Percentiles rank a stretch among this genome's conserved stretches.
Conservation (phyloP, 2,329 filamentous ascomycete species). For the Colletotrichum tamarilloi region DNA sequence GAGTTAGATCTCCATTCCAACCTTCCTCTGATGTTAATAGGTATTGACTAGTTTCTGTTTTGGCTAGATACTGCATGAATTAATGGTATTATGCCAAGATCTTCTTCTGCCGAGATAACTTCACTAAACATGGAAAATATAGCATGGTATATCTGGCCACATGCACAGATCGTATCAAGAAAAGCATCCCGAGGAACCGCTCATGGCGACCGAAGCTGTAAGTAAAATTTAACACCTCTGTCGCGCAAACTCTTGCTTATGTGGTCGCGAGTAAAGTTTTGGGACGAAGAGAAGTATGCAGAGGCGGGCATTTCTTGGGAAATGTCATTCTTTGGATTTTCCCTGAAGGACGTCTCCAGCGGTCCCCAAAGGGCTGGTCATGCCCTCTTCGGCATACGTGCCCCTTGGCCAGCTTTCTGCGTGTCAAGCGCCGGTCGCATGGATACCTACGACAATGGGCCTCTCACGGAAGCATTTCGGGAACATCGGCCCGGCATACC, state of each 20-base stretch:
- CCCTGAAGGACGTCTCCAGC: neutral
- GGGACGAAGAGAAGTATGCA: slow-evolving; percentile 13
- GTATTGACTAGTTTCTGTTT: neutral
- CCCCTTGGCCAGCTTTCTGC: neutral
- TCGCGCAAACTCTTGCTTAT: neutral
- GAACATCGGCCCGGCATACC: neutral
- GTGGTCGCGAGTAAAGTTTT: neutral
- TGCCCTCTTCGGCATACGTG: neutral
- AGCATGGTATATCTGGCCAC: neutral
- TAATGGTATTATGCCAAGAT: slow-evolving; percentile 1
- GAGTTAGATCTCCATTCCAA: neutral
- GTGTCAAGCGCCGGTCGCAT: neutral
- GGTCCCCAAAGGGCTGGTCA: neutral
- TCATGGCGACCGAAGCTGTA: neutral
- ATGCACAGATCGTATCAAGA: neutral
- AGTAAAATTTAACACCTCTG: neutral
- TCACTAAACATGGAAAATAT: neutral
- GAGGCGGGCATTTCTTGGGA: slow-evolving; percentile 26
- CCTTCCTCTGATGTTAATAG: neutral
- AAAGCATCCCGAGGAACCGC: rapidly evolving
- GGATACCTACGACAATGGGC: neutral
- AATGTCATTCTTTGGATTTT: slow-evolving; percentile 1
- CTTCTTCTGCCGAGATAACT: too few species aligned
- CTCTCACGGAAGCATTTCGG: neutral
- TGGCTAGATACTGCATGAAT: slow-evolving; percentile 20